Evolutionary conservation across 225 moss, liverwort and hornwort genomes (phyloP), one percentile per base, ranked within the genome.

Genomic region (Climacium dendroides): DNA sequence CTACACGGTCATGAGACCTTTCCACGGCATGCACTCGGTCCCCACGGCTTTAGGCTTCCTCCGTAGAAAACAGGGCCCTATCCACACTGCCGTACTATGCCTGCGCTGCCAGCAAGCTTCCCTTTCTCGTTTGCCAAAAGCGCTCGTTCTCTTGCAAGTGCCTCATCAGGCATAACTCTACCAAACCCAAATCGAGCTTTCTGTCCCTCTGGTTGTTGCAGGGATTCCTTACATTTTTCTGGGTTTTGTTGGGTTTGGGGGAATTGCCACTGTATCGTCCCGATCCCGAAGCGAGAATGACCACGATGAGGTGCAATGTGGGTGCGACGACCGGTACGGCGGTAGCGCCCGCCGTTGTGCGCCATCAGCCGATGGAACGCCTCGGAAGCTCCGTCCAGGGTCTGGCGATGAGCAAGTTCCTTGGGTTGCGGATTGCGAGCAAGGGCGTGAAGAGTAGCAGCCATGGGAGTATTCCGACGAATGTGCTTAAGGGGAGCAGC

Each of bases 341-440:
- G 74, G 32, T 50, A 50, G 32, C 53, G n/a, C 76, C 76, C 9
- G 53, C 53, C 35, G 14, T 23, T 53, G 76, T 23, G 14, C 76
- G 53, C n/a, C 54, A n/a, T n/a, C 76, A n/a, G n/a, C 6, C 35
- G 79, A 64, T 64, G 45, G 92, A 89, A 78, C 87, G 86, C 58
- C 60, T 94, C 15, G 94, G 94, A 12, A 93, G 86, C 24, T 86
- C 86, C 24, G 60, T 87, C 29, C 90, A 92, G 53, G 93, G 93
- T 37, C 89, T 93, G 19, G 83, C 90, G 22, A 63, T 95, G 58
- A 91, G 94, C 84, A 95, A 90, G 89, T 96, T 97, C 85, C 84
- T 89, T 15, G 95, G 95, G 5, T 60, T 97, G 88, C 92, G 89
- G 91, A 90, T 93, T 66, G 93, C 92, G 63, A 80, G 89, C 78